Evolutionary conservation across 148 eudicot species (phyloP).

Genomic region (Chenopodium quinoa): DNA sequence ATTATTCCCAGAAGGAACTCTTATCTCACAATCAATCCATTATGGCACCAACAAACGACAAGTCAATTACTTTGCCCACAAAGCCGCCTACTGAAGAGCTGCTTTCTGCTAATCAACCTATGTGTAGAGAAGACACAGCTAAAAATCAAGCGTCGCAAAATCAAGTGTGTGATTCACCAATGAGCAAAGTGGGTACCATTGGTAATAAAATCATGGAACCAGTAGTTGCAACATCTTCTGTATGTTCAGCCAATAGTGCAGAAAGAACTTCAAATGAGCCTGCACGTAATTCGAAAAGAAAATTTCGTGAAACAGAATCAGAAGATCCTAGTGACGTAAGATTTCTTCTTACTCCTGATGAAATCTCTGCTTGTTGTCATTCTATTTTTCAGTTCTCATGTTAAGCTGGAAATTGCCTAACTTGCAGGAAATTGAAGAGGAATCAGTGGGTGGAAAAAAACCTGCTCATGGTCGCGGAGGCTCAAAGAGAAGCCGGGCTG

Average conservation of each 20-base stretch:
- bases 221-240: conserved; percentile 65
- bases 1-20: conserved; percentile 33
- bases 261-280: conserved; percentile 68
- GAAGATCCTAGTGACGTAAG: conserved; percentile 84
- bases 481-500: conserved; percentile 95
- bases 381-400: conserved; percentile 14
- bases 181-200: conserved; percentile 28
- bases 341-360: conserved; percentile 5
- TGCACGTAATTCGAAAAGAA: conserved; percentile 56
- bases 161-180: conserved; percentile 27
- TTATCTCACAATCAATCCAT: conserved; percentile 27
- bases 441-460: conserved; percentile 65
- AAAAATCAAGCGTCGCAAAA: conserved; percentile 14
- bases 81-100: conserved; percentile 37
- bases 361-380: background rate
- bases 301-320: conserved; percentile 65
- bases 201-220: conserved; percentile 49
- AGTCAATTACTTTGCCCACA: conserved; percentile 24
- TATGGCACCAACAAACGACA: conserved; percentile 23
- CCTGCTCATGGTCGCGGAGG: conserved; percentile 50
- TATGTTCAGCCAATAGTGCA: conserved; percentile 81
- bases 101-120: conserved; percentile 18
- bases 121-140: conserved; percentile 1
- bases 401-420: background rate
- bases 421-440: conserved; percentile 84